phyloP scores from a whole-genome alignment of 2,329 filamentous ascomycete species.

The Amauroascus verrucosus region DNA sequence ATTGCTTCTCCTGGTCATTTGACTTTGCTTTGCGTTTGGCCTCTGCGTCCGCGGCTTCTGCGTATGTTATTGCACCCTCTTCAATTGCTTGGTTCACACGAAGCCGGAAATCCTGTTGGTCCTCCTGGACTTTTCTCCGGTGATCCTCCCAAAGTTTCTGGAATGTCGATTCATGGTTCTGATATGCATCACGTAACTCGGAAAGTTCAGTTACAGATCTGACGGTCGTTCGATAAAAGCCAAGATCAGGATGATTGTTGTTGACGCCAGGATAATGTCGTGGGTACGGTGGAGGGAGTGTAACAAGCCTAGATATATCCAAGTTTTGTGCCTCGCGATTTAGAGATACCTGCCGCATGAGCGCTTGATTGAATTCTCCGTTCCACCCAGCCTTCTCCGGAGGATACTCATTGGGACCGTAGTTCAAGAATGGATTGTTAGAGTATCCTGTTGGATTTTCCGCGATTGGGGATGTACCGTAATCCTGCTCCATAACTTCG shows the following conservation, averaged over 20 bases:
- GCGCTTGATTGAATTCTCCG: slow-evolving; percentile 27
- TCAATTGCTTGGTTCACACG: slow-evolving; percentile 72
- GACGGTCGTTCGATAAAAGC: slow-evolving; percentile 62
- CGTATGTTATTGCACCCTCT: slow-evolving; percentile 67
- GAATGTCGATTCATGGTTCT: slow-evolving; percentile 41
- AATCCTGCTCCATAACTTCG: slow-evolving; percentile 51
- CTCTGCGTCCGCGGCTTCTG: slow-evolving; percentile 72
- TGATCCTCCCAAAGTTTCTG: slow-evolving; percentile 45
- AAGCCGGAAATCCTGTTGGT: slow-evolving; percentile 55
- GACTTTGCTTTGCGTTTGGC: slow-evolving; percentile 63
- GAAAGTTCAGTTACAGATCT: slow-evolving; percentile 62
- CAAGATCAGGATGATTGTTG: slow-evolving; percentile 87
- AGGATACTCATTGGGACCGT: slow-evolving; percentile 51
- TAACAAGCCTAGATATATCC: slow-evolving; percentile 85
- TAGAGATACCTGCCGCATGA: slow-evolving; percentile 16
- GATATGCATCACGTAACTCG: slow-evolving; percentile 59
- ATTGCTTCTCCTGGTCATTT: slow-evolving; percentile 57
- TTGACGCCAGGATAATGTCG: slow-evolving; percentile 92
- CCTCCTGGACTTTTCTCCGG: slow-evolving; percentile 44
- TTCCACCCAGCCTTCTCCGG: slow-evolving; percentile 55
- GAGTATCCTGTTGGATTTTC: not conserved
- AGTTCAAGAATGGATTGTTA: slow-evolving; percentile 22
- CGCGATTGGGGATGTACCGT: not conserved
- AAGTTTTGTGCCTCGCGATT: slow-evolving; percentile 46
- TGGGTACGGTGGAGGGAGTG: slow-evolving; percentile 85